These are phyloP conservation scores for Trichoderma guizhouense DNA, from an alignment of 2,329 filamentous ascomycete genomes.

Conservation along the genomic window DNA sequence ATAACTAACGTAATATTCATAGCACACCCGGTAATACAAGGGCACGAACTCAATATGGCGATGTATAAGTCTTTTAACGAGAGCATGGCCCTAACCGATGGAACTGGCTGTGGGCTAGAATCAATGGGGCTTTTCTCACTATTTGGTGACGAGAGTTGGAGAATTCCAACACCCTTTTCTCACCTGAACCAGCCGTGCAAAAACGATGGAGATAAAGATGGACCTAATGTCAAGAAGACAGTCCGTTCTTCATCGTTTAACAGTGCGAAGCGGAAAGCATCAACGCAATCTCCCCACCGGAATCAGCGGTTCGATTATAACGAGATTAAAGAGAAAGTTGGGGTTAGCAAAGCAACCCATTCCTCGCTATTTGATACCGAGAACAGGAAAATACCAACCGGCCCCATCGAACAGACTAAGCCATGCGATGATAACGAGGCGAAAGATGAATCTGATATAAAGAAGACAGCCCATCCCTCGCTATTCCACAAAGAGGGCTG, in stretches of 20 bases:
- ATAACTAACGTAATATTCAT: background rate
- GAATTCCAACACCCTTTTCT: background rate
- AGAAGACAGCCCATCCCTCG: background rate
- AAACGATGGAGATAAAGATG: background rate
- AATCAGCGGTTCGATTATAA: background rate
- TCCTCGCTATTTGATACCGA: background rate
- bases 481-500: background rate
- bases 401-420: background rate
- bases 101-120: background rate
- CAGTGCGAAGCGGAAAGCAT: background rate
- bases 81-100: background rate
- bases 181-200: background rate
- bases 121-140: background rate
- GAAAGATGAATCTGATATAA: background rate
- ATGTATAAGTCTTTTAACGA: conserved; percentile 3
- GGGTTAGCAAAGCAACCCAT: background rate
- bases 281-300: background rate
- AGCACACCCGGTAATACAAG: background rate
- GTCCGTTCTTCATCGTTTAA: background rate
- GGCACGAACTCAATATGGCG: background rate
- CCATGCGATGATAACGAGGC: background rate
- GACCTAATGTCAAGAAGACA: background rate
- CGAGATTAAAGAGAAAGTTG: background rate
- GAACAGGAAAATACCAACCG: background rate
- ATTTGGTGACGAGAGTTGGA: background rate